Conservation (phyloP, 73 alveolate genomes). For the Effrenium voratum region DNA sequence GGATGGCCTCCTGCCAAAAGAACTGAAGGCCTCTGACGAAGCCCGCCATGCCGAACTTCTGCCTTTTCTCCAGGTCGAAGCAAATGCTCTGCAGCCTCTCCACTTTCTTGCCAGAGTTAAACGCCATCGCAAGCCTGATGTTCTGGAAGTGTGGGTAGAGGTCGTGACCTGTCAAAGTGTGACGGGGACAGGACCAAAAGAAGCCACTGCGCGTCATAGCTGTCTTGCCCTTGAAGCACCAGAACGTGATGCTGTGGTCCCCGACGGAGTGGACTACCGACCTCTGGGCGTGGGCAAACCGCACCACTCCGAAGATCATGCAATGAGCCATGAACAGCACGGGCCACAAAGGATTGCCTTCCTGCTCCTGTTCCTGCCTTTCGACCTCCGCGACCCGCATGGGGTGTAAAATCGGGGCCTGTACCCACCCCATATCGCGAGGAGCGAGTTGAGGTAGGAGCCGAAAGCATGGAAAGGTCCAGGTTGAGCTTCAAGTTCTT, state of each 20-base stretch:
- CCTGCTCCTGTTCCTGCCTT: no score
- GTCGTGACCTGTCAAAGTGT: background rate
- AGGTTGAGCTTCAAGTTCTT: background rate
- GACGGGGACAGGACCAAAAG: background rate
- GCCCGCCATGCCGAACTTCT: background rate
- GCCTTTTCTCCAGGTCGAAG: background rate
- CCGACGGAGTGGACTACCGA: background rate
- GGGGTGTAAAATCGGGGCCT: background rate
- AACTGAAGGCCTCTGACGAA: background rate
- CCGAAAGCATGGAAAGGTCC: background rate
- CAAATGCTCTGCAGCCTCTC: background rate
- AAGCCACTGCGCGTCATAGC: background rate
- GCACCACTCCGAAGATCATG: background rate
- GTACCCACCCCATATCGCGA: background rate
- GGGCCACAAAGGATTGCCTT: background rate
- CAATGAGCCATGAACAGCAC: slow-evolving; percentile 2
- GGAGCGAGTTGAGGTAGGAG: background rate
- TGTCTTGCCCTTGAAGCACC: background rate
- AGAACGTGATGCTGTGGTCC: background rate
- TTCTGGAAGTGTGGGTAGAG: background rate
- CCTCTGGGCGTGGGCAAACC: background rate
- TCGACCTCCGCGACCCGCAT: background rate
- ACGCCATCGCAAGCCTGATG: background rate
- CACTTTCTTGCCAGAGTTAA: no score
- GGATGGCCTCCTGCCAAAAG: background rate